phyloP scores from a whole-genome alignment of 768 basidiomycete genomes.

The Sarcodon aspratus region DNA sequence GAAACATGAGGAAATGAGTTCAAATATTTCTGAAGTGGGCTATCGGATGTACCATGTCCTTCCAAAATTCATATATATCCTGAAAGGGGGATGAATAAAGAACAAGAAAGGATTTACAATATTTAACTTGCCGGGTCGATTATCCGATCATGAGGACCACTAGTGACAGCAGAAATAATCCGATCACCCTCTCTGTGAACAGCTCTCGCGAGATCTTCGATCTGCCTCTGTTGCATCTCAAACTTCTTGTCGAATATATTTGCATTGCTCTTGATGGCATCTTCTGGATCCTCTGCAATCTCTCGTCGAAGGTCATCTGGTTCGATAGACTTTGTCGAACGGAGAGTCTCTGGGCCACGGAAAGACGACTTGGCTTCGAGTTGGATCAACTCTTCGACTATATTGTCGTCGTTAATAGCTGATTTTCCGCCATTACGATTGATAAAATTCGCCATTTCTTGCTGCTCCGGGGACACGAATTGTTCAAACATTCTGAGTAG shows the following conservation, averaged over 20 bases:
- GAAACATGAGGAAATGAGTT: neutral
- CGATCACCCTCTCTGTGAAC: slow-evolving; percentile 11
- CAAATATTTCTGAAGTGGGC: neutral
- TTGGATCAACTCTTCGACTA: slow-evolving; percentile 10
- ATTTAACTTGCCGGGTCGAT: slow-evolving; percentile 9
- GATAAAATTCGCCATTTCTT: slow-evolving; percentile 3
- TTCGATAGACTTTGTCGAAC: slow-evolving; percentile 3
- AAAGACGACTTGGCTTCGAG: slow-evolving; percentile 2
- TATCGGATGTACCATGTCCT: slow-evolving; percentile 13
- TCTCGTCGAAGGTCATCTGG: slow-evolving; percentile 14
- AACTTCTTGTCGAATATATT: slow-evolving; percentile 12
- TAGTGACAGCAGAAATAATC: slow-evolving; percentile 9
- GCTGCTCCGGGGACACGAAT: slow-evolving; percentile 7
- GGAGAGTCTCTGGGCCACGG: neutral
- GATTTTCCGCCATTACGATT: slow-evolving; percentile 9
- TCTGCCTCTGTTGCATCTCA: slow-evolving; percentile 8
- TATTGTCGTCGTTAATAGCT: slow-evolving; percentile 8
- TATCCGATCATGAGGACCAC: slow-evolving; percentile 15
- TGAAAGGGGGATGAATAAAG: slow-evolving; percentile 1
- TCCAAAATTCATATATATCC: slow-evolving; percentile 13
- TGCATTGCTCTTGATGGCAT: slow-evolving; percentile 10
- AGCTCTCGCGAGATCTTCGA: slow-evolving; percentile 8
- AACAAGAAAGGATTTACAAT: neutral
- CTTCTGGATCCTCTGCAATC: slow-evolving; percentile 10
- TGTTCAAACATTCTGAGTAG: slow-evolving; percentile 6